phyloP scores from a whole-genome alignment of 306 rosid species.

The Prunus campanulata region DNA sequence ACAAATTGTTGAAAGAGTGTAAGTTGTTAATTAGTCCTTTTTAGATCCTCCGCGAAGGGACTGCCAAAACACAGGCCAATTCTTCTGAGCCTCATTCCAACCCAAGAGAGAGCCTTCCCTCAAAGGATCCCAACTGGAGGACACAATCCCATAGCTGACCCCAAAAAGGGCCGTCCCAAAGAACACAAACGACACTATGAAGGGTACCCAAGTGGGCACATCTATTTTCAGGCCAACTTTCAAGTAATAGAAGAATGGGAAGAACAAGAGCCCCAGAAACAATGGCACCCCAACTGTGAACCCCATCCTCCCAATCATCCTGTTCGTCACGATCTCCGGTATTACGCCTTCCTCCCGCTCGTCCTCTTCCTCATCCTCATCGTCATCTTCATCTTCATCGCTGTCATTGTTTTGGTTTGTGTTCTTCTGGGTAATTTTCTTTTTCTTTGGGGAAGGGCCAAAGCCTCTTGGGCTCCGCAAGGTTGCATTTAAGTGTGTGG shows the following conservation, averaged over 20 bases:
- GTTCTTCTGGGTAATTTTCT: slow-evolving; percentile 36
- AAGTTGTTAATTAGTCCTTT: not conserved
- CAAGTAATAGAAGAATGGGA: slow-evolving; percentile 79
- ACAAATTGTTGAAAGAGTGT: too few relatives aligned
- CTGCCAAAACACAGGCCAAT: slow-evolving; percentile 76
- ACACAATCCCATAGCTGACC: slow-evolving; percentile 94
- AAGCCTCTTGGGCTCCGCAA: slow-evolving; percentile 65
- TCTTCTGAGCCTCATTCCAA: slow-evolving; percentile 70
- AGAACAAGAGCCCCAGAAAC: slow-evolving; percentile 66
- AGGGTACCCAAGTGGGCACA: slow-evolving; percentile 93
- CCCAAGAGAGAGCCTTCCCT: slow-evolving; percentile 68
- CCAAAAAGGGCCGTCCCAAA: slow-evolving; percentile 88
- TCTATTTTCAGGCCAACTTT: slow-evolving; percentile 79
- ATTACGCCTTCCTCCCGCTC: slow-evolving; percentile 55
- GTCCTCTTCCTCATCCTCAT: slow-evolving; percentile 35
- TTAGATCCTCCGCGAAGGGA: slow-evolving; percentile 46
- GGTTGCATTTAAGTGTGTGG: slow-evolving; percentile 45
- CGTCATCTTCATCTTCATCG: slow-evolving; percentile 17
- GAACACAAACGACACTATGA: slow-evolving; percentile 80
- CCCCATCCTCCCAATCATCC: slow-evolving; percentile 81
- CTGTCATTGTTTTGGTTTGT: slow-evolving; percentile 6
- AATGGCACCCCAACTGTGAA: slow-evolving; percentile 77
- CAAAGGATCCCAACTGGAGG: slow-evolving; percentile 84
- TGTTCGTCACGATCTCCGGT: slow-evolving; percentile 89
- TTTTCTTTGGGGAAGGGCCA: slow-evolving; percentile 60